Conservation (phyloP, 345 rosid species). For the Nasturtium officinale region DNA sequence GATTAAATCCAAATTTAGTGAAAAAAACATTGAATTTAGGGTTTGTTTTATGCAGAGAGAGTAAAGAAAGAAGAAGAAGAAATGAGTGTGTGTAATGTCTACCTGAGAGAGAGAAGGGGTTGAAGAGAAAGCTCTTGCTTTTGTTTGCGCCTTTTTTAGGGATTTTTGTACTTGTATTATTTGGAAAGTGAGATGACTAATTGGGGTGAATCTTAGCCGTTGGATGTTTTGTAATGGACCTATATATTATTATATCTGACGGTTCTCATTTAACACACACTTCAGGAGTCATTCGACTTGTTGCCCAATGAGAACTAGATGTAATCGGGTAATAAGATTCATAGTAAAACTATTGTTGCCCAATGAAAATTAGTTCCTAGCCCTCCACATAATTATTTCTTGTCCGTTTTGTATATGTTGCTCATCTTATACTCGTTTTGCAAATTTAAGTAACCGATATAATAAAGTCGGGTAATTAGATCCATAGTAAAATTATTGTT, state of each 20-base stretch:
- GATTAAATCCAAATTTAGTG: neutral
- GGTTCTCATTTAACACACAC: neutral
- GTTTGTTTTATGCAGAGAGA: slow-evolving; percentile 6
- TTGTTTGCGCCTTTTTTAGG: slow-evolving; percentile 45
- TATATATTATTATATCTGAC: neutral
- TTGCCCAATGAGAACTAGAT: slow-evolving; percentile 11
- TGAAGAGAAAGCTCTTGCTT: slow-evolving; percentile 22
- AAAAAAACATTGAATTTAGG: neutral
- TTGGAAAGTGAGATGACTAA: neutral
- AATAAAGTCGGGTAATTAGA: too few relatives aligned
- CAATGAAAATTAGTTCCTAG: too few relatives aligned
- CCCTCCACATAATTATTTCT: too few relatives aligned
- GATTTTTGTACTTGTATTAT: slow-evolving; percentile 27
- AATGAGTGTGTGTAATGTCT: neutral
- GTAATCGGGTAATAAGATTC: too few relatives aligned
- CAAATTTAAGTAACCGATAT: too few relatives aligned
- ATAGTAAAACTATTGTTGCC: too few relatives aligned
- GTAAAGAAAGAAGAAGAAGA: slow-evolving; percentile 16
- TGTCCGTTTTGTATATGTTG: too few relatives aligned
- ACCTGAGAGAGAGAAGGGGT: slow-evolving; percentile 24
- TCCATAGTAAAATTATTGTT: too few relatives aligned
- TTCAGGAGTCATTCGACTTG: slow-evolving; percentile 30
- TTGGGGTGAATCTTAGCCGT: slow-evolving; percentile 4
- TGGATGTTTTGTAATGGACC: neutral
- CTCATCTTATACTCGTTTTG: too few relatives aligned